Base-by-base conservation (phyloP, 768 basidiomycete genomes). In the Filobasidium wieringae region DNA sequence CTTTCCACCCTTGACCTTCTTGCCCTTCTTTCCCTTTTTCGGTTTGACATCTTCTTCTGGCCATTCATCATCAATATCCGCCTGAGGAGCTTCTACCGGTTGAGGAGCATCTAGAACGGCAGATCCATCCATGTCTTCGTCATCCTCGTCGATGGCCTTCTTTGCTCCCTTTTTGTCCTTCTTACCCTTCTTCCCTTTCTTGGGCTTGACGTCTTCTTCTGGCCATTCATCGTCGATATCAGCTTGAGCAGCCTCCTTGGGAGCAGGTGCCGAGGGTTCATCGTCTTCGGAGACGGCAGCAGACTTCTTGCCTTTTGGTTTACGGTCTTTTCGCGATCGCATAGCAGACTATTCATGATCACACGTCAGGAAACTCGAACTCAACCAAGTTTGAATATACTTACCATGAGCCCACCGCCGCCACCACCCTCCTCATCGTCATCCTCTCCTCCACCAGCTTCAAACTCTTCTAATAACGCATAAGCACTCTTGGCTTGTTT, bases 1-100 rank as follows among this genome's bases (percentile, higher is more conserved):
- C 19, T 52, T 37, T 9, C 53, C 40, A 34, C 37, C 59, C 53
- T 59, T 60, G n/a, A 30, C 43, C 33, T 60, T 60, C 51, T 63
- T 63, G 22, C 27, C 57, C 57, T 62, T 62, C 40, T 53, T 39
- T 5, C 58, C 62, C 72, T 83, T 84, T 65, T 75, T 75, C 30
- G 78, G 79, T 66, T 82, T 81, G 39, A 78, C 78, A 7, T 86
- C 85, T 59, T 82, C 82, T 65, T 86, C 82, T 24, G 82, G 82
- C 57, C 83, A 76, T 64, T 84, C 83, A 37, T 85, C 83, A n/a
- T 83, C 81, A n/a, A 72, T 68, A 51, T 62, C 72, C 26, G 53
- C 36, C 17, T 55, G 34, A n/a, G 61, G 41, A 14, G 53, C 59
- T 17, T 56, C 57, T 47, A 71, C 68, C 19, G 71, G 74, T 7